These are phyloP conservation scores for Forsythia suspensa DNA, from an alignment of 257 asterid species.

Conservation along the genomic window DNA sequence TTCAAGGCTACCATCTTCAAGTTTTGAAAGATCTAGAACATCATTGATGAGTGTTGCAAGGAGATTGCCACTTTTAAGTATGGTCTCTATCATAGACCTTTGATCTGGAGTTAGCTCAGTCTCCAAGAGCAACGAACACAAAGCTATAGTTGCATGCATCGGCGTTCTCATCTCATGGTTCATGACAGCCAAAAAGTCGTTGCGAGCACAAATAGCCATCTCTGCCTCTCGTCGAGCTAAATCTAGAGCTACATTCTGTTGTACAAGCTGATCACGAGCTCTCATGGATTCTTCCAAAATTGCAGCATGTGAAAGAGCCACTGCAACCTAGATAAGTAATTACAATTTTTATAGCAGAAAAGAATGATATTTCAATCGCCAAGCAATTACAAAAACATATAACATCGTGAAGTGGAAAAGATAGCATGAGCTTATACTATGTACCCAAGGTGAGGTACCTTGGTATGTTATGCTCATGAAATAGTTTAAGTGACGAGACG, in stretches of 20 bases:
- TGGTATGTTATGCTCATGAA: neutral
- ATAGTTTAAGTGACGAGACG: neutral
- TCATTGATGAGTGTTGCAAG: constrained; percentile 67
- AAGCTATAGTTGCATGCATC: constrained; percentile 64
- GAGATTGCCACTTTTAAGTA: constrained; percentile 71
- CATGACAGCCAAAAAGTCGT: constrained; percentile 73
- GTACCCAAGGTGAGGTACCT: neutral
- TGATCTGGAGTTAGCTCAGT: constrained; percentile 69
- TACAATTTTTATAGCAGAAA: neutral
- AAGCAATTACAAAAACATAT: neutral
- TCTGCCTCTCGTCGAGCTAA: constrained; percentile 65
- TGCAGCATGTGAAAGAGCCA: constrained; percentile 86
- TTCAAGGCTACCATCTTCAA: constrained; percentile 73
- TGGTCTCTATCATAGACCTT: constrained; percentile 67
- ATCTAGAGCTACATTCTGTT: constrained; percentile 66
- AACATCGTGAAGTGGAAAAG: neutral
- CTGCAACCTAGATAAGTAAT: constrained; percentile 59
- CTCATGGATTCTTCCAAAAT: constrained; percentile 72
- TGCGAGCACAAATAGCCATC: constrained; percentile 59
- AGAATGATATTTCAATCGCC: neutral
- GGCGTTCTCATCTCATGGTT: constrained; percentile 86
- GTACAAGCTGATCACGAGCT: constrained; percentile 68
- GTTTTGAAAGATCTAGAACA: constrained; percentile 70
- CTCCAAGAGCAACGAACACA: constrained; percentile 71
- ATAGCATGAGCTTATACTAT: neutral